Conservation (phyloP, 768 basidiomycete species). For the Russula sp. region DNA sequence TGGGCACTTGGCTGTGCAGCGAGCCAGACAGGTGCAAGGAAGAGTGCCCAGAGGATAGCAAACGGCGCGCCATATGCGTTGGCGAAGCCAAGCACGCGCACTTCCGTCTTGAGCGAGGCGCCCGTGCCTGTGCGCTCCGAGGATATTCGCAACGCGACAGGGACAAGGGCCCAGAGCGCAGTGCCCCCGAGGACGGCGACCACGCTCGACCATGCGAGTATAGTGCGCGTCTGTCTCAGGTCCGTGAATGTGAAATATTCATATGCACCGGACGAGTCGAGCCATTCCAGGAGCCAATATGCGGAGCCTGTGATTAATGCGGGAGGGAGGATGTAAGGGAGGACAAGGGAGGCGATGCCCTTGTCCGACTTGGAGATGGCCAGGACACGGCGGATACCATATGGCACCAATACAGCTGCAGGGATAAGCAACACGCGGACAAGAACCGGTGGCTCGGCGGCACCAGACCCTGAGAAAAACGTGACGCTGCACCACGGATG, state of each 20-base stretch:
- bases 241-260: constrained; percentile 33
- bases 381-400: constrained; percentile 54
- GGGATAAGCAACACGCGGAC: constrained; percentile 60
- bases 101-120: constrained; percentile 42
- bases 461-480: constrained; percentile 74
- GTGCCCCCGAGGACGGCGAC: constrained; percentile 53
- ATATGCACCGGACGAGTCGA: constrained; percentile 51
- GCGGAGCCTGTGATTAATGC: constrained; percentile 55
- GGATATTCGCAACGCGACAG: constrained; percentile 69
- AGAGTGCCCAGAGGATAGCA: constrained; percentile 72
- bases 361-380: constrained; percentile 67
- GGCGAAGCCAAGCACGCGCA: constrained; percentile 76
- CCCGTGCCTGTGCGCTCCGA: constrained; percentile 31
- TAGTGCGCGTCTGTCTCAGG: constrained; percentile 55
- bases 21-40: constrained; percentile 59
- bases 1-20: constrained; percentile 82
- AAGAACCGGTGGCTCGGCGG: constrained; percentile 59
- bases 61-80: constrained; percentile 90
- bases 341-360: constrained; percentile 63
- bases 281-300: constrained; percentile 84
- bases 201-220: constrained; percentile 54
- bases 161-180: constrained; percentile 66
- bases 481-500: constrained; percentile 86
- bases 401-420: constrained; percentile 56
- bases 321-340: constrained; percentile 57